Evolutionary conservation across 2,329 filamentous ascomycete genomes (phyloP), one percentile per base, ranked within the genome.

Genomic region (Colletotrichum echinochloae): DNA sequence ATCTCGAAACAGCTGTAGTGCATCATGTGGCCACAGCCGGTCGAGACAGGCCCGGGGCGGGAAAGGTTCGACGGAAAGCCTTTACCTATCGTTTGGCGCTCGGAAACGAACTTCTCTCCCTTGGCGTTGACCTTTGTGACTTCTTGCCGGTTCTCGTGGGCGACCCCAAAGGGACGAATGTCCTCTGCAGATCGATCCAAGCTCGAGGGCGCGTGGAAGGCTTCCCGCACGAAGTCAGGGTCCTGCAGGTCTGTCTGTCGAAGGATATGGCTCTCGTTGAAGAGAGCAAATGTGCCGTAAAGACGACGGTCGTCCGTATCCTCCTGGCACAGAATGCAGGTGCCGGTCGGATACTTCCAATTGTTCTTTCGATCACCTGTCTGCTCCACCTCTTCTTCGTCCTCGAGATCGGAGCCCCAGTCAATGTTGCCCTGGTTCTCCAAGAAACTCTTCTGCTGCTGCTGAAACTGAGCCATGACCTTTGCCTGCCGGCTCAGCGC

Each of bases 21-120:
- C 96, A 99, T 99, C 77, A 99, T 97, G 79, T 99, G 96, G 3
- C 96, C 96, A 80, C 96, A 99, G 12, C 95, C 94, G 44, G 93
- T 93, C 14, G 95, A 93, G 1, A 98, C 92, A 0, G 95, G 93
- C 0, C 95, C 96, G 23, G 88, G 85, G 35, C 87, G 86, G 41
- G 90, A 90, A 49, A 90, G 86, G 12, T 87, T 84, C 8, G 90
- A 86, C 3, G 94, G 92, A 77, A 97, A 99, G 0, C 96, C 96
- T 80, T 95, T 97, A 39, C 95, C 95, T 57, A 99, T 88, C 7
- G 91, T 91, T 80, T 97, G 92, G 59, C 92, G 89, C 79, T 97
- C 94, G 5, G 89, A 88, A 44, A 89, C 84, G 57, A 95, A 90
- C 48, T 89, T 88, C 48, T 91, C 86, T 18, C 95, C 95, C 52